Conservation (phyloP, 257 asterid genomes). For the Lavandula angustifolia region DNA sequence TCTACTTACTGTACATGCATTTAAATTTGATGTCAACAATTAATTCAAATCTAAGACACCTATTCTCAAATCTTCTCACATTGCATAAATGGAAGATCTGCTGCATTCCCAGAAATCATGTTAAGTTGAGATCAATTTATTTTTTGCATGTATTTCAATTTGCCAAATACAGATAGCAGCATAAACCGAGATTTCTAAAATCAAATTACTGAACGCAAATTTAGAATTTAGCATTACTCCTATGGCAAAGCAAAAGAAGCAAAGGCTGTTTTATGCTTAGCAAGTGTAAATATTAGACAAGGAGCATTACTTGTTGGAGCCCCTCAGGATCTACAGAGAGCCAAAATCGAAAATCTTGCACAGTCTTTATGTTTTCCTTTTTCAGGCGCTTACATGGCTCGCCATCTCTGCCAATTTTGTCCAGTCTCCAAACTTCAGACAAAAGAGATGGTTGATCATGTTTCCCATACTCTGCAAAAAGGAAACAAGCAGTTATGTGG, state of each 20-base stretch:
- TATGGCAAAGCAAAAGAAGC: too few species aligned
- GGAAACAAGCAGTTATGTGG: background rate
- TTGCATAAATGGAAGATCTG: too few species aligned
- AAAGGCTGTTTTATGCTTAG: too few species aligned
- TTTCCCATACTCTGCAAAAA: background rate
- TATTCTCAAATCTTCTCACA: too few species aligned
- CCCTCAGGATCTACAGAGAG: constrained; percentile 32
- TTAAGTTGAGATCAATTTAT: too few species aligned
- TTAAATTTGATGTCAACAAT: too few species aligned
- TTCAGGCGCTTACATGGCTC: constrained; percentile 24
- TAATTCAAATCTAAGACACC: too few species aligned
- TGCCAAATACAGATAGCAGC: too few species aligned
- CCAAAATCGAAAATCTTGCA: constrained; percentile 42
- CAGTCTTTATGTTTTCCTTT: constrained; percentile 22
- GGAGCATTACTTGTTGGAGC: constrained; percentile 34
- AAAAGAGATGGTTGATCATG: constrained; percentile 13
- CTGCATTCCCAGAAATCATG: too few species aligned
- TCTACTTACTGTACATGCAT: too few species aligned
- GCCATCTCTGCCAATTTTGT: constrained; percentile 31
- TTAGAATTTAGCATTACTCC: too few species aligned
- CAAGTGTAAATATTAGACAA: constrained; percentile 9
- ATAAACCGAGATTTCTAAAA: background rate
- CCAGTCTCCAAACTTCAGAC: constrained; percentile 39
- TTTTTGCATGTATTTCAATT: too few species aligned
- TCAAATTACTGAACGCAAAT: background rate